These are phyloP conservation scores for Dryadomyces quercus-mongolicae DNA, from an alignment of 2,329 filamentous ascomycete species.

Conservation along the genomic window DNA sequence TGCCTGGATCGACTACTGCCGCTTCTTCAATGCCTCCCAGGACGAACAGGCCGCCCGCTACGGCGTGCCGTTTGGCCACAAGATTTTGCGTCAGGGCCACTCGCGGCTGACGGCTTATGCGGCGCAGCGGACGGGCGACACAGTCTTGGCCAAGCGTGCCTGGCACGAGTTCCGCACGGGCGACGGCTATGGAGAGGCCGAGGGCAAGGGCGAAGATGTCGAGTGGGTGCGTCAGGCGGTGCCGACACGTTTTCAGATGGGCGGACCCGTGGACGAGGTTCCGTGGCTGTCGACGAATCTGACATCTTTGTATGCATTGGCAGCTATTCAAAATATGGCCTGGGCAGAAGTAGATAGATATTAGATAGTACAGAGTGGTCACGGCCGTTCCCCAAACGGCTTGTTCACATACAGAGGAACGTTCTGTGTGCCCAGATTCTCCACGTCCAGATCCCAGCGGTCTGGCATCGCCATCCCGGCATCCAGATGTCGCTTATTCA, in stretches of 20 bases:
- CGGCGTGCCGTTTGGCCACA: conserved; percentile 26
- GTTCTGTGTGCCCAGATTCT: conserved; percentile 6
- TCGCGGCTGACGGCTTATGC: conserved; percentile 45
- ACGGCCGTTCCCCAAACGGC: conserved; percentile 10
- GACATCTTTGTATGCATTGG: conserved; percentile 42
- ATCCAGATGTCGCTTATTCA: conserved; percentile 9
- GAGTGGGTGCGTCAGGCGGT: conserved; percentile 21
- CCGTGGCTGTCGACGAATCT: conserved; percentile 46
- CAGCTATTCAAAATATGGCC: conserved; percentile 42
- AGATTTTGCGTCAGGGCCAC: conserved; percentile 42
- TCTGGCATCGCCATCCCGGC: conserved; percentile 18
- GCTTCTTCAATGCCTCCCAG: conserved; percentile 37
- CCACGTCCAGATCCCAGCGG: conserved; percentile 14
- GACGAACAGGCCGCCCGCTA: conserved; percentile 41
- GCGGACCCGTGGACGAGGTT: conserved; percentile 40
- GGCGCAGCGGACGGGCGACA: conserved; percentile 15
- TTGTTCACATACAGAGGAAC: conserved; percentile 12
- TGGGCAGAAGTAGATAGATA: background rate
- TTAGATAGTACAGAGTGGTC: too few species aligned
- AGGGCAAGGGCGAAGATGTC: too few species aligned
- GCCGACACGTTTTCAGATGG: conserved; percentile 26
- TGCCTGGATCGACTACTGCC: conserved; percentile 48
- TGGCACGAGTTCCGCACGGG: conserved; percentile 41
- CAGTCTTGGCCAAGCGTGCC: conserved; percentile 16
- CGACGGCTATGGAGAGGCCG: conserved; percentile 26